Evolutionary conservation across 176 grass and related monocot species (phyloP), one percentile per base, ranked within the genome.

Genomic region (Triticum urartu): DNA sequence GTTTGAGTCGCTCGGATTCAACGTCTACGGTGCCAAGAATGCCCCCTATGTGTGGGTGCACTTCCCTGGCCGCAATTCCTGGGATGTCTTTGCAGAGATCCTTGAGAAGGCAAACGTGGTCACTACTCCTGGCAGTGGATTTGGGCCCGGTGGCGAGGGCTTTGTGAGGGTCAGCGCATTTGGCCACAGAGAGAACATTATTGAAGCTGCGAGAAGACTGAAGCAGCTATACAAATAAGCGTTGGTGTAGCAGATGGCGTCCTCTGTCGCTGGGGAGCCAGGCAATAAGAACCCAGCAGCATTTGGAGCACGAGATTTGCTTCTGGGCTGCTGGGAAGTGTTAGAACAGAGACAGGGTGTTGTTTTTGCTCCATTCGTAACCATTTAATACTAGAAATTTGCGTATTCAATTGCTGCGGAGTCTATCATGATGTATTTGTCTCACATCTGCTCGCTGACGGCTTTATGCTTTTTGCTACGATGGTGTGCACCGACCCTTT

Each of bases 11-110:
- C 90, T 98, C 12, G 94, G 97, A 15, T 98, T 98, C 74, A 80
- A 92, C 15, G 92, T 98, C 58, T 94, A 96, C 47, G 97, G 97
- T 45, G 97, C 82, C 74, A 94, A 91, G 81, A 96, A 98, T 64
- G 97, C 97, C 64, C 97, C 97, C 20, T 96, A 98, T 50, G 97
- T 94, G 54, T 98, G 97, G 97, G 90, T 98, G 61, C 97, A 94
- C 75, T 98, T 98, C 54, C 92, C 97, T 25, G 97, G 90, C 30
- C 86, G 94, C 35, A 91, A 82, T 72, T 98, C 97, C 5, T 98
- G 97, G 97, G 94, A 96, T 25, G 92, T 98, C 6, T 96, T 98
- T 6, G 84, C 90, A 0, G 97, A 98, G 79, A 96, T 98, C 52
- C 82, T 98, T 52, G 92, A 98, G 82, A 98, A 95, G 77, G 90